Base-by-base conservation (phyloP, 805 yeast species). In the Wickerhamiella lipophila region DNA sequence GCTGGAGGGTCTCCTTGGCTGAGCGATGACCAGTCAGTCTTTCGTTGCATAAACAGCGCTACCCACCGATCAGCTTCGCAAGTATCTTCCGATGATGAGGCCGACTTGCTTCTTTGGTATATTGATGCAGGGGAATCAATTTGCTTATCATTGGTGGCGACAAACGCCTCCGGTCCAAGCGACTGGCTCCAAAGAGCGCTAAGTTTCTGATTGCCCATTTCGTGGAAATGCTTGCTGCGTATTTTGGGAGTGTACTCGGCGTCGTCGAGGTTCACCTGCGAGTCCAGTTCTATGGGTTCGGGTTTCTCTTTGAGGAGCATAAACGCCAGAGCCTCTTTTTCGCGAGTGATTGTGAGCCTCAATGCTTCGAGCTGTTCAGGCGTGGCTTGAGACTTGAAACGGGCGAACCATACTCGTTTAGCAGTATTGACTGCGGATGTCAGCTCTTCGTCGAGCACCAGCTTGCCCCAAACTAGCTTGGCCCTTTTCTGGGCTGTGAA, bases 161-260 rank as follows among this genome's bases (percentile, higher is more conserved):
- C 6, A n/a, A 44, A 44, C 5, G 27, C 18, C 21, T 44, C 34
- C 2, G 29, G 18, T 25, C 47, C 47, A 3, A 44, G 41, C 4
- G 30, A 13, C 40, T 34, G 41, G 7, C 16, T 25, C 41, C 40
- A 34, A 6, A 44, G 25, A 7, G 22, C 6, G 2, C 40, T n/a
- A n/a, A 44, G 34, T 12, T 35, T 22, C 23, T 18, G 29, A 29
- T 44, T 44, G 1, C 47, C 47, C 32, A 34, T 44, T 2, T 34
- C n/a, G 12, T 44, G 32, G 15, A 34, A 34, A 15, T 44, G 47
- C 7, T 23, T 15, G 16, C 23, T 23, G 25, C 47, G 47, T 9
- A 32, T 19, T 8, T 19, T 44, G 6, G 39, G 32, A 3, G n/a
- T 8, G 16, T n/a, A 34, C 15, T 16, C 25, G 7, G 30, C 21